A percentile compares a stretch with the other conserved stretches of the same genome.
Evolutionary conservation across 257 asterid genomes (phyloP).

Genomic region (Solanum paucissectum): DNA sequence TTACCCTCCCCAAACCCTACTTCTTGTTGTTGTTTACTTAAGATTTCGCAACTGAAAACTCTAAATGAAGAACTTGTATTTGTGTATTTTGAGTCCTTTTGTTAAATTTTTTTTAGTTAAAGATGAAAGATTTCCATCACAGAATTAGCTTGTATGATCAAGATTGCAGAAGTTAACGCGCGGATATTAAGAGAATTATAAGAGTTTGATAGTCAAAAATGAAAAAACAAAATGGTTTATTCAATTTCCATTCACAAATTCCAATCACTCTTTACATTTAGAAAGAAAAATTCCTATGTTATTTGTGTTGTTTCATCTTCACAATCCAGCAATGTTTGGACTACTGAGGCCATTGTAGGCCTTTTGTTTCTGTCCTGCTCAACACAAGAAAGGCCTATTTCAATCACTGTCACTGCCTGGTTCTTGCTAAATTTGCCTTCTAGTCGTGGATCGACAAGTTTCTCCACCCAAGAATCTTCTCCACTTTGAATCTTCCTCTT

Average conservation of each 20-base stretch:
- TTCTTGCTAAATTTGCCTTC: constrained; percentile 34
- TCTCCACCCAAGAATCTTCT: constrained; percentile 31
- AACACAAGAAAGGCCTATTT: constrained; percentile 37
- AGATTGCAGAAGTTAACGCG: neutral
- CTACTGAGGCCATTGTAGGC: constrained; percentile 65
- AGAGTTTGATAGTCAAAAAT: neutral
- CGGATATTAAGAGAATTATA: neutral
- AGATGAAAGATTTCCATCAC: neutral
- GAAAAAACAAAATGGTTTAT: neutral
- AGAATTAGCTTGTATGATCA: neutral
- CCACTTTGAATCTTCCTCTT: constrained; percentile 15
- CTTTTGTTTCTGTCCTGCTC: constrained; percentile 55
- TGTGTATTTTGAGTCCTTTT: neutral
- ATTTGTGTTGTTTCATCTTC: constrained; percentile 11
- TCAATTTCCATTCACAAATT: neutral
- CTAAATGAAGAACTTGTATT: neutral
- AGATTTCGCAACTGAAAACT: neutral
- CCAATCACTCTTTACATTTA: neutral
- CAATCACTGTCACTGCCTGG: constrained; percentile 34
- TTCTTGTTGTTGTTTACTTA: neutral
- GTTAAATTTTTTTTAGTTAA: neutral
- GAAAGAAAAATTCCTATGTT: neutral
- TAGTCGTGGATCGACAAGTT: constrained; percentile 48
- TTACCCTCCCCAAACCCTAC: neutral
- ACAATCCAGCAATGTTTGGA: constrained; percentile 34